Conservation (phyloP, 352 stramenopile genomes). For the Pythium aquatile region DNA sequence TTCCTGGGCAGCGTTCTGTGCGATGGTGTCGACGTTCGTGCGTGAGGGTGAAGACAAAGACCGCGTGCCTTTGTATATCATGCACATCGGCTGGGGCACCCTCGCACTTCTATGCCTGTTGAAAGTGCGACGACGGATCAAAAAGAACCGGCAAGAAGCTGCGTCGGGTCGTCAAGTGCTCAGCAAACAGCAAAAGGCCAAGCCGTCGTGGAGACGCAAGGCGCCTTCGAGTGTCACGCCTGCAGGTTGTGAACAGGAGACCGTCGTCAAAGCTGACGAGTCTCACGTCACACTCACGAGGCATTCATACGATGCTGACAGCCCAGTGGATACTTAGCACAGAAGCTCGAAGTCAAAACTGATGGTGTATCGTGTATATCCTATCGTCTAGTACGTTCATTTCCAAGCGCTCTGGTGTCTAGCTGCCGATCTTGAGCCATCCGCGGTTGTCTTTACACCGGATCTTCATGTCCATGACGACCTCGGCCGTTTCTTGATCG, state of each 20-base stretch:
- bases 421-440: constrained; percentile 54
- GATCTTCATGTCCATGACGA: constrained; percentile 47
- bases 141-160: not conserved
- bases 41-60: constrained; percentile 9
- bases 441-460: constrained; percentile 55
- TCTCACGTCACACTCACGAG: not conserved
- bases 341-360: not conserved
- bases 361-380: not conserved
- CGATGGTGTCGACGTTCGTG: constrained; percentile 32
- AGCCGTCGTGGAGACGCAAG: not conserved
- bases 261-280: not conserved
- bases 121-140: constrained; percentile 1
- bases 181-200: constrained; percentile 6
- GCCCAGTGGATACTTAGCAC: no score
- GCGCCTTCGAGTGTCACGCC: not conserved
- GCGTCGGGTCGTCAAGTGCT: not conserved
- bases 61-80: constrained; percentile 27
- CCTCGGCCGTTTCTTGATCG: constrained; percentile 68
- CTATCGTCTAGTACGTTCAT: not conserved
- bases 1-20: constrained; percentile 35
- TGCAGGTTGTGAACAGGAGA: not conserved
- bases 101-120: not conserved
- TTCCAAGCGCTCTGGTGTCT: not conserved
- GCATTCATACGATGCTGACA: no score
- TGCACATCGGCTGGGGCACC: constrained; percentile 23